A percentile compares a stretch with the other conserved stretches of the same genome.
Conservation (phyloP, 768 basidiomycete genomes). For the Chalciporus sphaerocephalus region DNA sequence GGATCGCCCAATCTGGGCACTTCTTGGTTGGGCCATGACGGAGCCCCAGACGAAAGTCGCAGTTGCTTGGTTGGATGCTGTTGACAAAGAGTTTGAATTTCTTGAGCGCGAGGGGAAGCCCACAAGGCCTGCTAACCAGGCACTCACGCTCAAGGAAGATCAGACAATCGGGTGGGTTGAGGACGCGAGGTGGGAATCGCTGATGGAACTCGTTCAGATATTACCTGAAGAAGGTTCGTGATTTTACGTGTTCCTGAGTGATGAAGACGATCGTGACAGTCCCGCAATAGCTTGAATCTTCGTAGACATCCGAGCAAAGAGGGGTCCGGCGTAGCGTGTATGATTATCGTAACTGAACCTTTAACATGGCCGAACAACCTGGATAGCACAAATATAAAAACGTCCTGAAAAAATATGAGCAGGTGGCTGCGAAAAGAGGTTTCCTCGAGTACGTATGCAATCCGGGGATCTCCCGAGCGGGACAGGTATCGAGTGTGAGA, state of each 20-base stretch:
- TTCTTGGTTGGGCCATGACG: constrained; percentile 48
- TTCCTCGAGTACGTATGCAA: no score
- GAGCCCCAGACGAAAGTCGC: constrained; percentile 45
- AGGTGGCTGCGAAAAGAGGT: no score
- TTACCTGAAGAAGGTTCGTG: constrained; percentile 24
- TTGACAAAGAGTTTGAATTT: constrained; percentile 42
- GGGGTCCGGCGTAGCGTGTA: no score
- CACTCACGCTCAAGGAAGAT: constrained; percentile 51
- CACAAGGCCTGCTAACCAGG: constrained; percentile 33
- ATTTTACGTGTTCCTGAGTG: not conserved
- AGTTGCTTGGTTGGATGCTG: constrained; percentile 49
- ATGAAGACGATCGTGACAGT: not conserved
- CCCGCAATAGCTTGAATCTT: not conserved
- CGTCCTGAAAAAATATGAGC: no score
- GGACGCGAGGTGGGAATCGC: constrained; percentile 51
- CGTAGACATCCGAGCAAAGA: no score
- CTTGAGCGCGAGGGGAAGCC: constrained; percentile 36
- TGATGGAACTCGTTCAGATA: constrained; percentile 38
- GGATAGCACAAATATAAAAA: no score
- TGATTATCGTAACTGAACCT: no score
- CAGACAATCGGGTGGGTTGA: constrained; percentile 49
- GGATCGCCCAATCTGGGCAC: constrained; percentile 60
- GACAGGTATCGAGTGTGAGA: no score
- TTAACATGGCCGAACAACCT: no score
- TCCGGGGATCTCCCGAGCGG: no score